These are phyloP conservation scores for Bromus sterilis DNA, from an alignment of 176 grass and related monocot species.

Conservation along the genomic window DNA sequence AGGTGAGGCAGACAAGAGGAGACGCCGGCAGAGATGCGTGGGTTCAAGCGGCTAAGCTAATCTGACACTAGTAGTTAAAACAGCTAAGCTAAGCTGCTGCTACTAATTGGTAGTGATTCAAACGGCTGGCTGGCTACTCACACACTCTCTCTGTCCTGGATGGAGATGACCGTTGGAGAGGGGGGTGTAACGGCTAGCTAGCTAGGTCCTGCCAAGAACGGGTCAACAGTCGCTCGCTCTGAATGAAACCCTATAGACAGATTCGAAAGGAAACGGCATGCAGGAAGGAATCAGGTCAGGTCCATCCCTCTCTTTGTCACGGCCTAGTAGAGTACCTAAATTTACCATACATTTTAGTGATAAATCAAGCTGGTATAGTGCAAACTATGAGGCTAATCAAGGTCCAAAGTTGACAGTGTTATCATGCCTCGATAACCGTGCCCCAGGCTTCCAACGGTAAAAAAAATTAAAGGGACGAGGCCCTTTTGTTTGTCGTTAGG, in stretches of 20 bases:
- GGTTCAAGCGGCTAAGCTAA: background rate
- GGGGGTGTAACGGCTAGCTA: conserved; percentile 8
- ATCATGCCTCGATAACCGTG: background rate
- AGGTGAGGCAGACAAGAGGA: background rate
- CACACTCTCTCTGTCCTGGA: background rate
- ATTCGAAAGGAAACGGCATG: background rate
- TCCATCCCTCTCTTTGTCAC: too few species aligned
- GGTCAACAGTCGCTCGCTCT: background rate
- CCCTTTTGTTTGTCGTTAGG: background rate
- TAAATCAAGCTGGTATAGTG: background rate
- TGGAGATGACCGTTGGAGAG: conserved; percentile 18
- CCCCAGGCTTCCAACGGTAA: background rate
- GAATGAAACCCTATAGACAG: background rate
- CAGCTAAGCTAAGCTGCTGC: background rate
- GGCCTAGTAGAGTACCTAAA: background rate
- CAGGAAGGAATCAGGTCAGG: background rate
- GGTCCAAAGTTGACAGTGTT: background rate
- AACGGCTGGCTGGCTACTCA: background rate
- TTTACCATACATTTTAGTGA: background rate
- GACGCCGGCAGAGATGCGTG: background rate
- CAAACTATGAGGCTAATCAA: background rate
- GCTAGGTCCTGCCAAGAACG: background rate
- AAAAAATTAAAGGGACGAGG: background rate
- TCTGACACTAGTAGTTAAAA: background rate
- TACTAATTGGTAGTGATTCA: background rate